Conservation (phyloP, 129 eudicot genomes). For the Chrysanthemum seticuspe region DNA sequence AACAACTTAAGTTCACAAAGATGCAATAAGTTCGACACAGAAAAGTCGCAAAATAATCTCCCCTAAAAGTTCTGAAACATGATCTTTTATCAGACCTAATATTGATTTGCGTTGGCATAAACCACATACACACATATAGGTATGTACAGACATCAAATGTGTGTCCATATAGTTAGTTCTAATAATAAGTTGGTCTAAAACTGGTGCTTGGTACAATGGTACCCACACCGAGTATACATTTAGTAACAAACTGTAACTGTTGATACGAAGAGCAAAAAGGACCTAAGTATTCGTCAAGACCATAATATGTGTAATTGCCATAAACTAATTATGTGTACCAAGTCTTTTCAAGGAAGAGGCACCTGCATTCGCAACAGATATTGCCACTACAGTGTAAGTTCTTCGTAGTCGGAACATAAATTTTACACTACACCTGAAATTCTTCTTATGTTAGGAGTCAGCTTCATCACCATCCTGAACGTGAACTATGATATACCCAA, state of each 20-base stretch:
- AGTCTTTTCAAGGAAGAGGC: conserved; percentile 8
- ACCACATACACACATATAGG: no score
- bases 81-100: no score
- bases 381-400: conserved; percentile 37
- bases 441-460: conserved; percentile 49
- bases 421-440: conserved; percentile 46
- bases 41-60: no score
- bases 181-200: no score
- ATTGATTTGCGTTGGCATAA: no score
- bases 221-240: conserved; percentile 8
- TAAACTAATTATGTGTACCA: not conserved
- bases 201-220: no score
- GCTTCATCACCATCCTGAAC: conserved; percentile 50
- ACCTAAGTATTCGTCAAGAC: not conserved
- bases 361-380: conserved; percentile 36
- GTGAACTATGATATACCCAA: conserved; percentile 50
- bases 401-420: conserved; percentile 20
- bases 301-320: conserved; percentile 3
- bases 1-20: no score
- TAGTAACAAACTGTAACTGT: not conserved
- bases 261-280: no score
- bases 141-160: no score
- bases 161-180: no score
- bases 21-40: no score
- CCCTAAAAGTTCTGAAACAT: no score